Evolutionary conservation across 345 rosid genomes (phyloP).

Genomic region (Hypericum perforatum): DNA sequence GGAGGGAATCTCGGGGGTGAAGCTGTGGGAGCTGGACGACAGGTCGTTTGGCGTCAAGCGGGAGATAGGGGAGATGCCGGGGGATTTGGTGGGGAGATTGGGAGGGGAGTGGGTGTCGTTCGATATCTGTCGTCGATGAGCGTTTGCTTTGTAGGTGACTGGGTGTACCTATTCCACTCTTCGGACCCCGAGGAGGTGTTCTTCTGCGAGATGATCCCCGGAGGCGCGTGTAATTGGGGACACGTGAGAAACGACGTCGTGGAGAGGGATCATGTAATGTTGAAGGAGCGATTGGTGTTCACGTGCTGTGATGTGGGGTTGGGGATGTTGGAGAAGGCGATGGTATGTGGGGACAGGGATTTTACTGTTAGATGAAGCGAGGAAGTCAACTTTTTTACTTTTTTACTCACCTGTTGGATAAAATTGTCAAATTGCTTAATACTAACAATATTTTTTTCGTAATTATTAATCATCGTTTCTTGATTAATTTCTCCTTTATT

Average conservation of each 20-base stretch:
- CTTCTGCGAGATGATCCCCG: constrained; percentile 35
- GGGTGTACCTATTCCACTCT: constrained; percentile 25
- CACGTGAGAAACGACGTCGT: constrained; percentile 17
- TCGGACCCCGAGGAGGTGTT: constrained; percentile 23
- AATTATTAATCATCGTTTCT: too few species aligned
- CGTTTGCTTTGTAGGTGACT: constrained; percentile 25
- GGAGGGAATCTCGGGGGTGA: constrained; percentile 28
- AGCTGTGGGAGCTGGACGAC: constrained; percentile 37
- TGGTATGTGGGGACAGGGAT: constrained; percentile 6
- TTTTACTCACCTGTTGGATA: too few species aligned
- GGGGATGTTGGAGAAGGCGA: constrained; percentile 38
- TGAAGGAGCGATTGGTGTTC: constrained; percentile 22
- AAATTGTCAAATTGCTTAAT: too few species aligned
- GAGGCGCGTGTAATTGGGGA: constrained; percentile 32
- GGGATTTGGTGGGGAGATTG: constrained; percentile 29
- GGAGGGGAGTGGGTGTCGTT: constrained; percentile 16
- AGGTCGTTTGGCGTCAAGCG: constrained; percentile 15
- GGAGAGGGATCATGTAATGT: constrained; percentile 11
- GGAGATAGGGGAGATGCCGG: constrained; percentile 48
- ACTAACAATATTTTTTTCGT: too few species aligned
- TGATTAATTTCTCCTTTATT: too few species aligned
- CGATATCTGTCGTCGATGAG: constrained; percentile 20
- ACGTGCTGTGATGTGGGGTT: constrained; percentile 41
- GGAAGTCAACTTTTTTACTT: background rate
- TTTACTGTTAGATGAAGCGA: constrained; percentile 9